Evolutionary conservation across 2,329 filamentous ascomycete species (phyloP), one percentile per base, ranked within the genome.

Genomic region (Aspergillus aculeatinus): DNA sequence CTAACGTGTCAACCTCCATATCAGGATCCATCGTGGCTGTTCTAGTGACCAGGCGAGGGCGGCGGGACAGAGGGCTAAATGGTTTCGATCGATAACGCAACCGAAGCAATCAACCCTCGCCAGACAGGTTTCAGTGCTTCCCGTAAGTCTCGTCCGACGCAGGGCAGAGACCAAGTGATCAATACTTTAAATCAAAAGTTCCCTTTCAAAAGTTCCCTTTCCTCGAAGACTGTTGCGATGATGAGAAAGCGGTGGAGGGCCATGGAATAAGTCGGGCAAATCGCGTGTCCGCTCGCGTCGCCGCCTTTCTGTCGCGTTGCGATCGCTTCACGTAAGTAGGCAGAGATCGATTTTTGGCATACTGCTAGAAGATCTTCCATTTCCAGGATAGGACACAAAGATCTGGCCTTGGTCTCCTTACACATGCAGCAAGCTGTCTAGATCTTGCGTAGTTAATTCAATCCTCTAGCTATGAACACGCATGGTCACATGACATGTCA

Each of bases 1-100:
- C 70, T 2, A 59, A 55, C 10, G 58, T 25, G 64, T 82, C 79
- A 29, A 80, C 48, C 55, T 82, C 76, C 80, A 82, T 82, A 56
- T 61, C 48, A 21, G 61, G 31, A 12, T 64, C 63, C 61, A 64
- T 65, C 14, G 23, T 25, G 48, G 52, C 12, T 21, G 14, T 9
- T 23, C 33, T 12, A 21, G 5, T 16, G 39, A 44, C 5, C 6
- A n/a, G 16, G 12, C 14, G 39, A 19, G 2, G 14, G 23, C 23
- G 23, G 39, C 39, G 39, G n/a, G 16, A 16, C n/a, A 16, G 39
- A 44, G 16, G 14, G 39, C n/a, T 19, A 14, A 44, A 35, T 14
- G 14, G 39, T 44, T 4, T 19, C 39, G 14, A 16, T 35, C n/a
- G 16, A 44, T 44, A 3, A 44, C 39, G 39, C 6, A 16, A 44